Conservation (phyloP, 345 rosid genomes). For the Hirschfeldia incana region DNA sequence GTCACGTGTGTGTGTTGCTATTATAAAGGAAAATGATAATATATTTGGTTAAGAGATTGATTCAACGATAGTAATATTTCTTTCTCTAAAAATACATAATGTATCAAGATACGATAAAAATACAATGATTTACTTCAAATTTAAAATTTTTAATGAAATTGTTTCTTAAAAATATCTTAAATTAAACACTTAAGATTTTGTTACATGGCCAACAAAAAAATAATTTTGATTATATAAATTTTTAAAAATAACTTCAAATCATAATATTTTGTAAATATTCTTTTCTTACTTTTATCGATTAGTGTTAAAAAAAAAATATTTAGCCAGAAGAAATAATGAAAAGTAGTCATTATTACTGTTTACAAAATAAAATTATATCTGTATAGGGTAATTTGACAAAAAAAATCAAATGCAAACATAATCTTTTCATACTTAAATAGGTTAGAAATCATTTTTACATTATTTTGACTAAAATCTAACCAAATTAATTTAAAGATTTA, state of each 20-base stretch:
- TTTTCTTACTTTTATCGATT: neutral
- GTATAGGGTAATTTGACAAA: no score
- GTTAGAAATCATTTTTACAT: neutral
- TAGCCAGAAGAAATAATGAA: neutral
- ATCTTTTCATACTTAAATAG: neutral
- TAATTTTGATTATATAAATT: no score
- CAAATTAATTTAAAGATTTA: no score
- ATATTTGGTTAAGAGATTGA: neutral
- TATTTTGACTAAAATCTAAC: neutral
- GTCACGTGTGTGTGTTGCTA: neutral
- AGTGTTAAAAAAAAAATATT: no score
- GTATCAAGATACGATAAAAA: neutral
- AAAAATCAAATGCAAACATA: neutral
- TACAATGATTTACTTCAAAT: neutral
- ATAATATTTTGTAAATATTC: no score
- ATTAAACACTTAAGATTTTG: no score
- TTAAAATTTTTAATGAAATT: neutral
- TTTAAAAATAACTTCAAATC: no score
- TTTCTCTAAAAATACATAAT: conserved; percentile 1
- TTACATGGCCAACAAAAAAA: neutral
- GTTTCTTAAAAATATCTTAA: no score
- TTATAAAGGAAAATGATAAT: no score
- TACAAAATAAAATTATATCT: no score
- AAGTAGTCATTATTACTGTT: no score
- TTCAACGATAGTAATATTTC: no score